Conservation (phyloP, 208 protist species). For the Leishmania tropica region DNA sequence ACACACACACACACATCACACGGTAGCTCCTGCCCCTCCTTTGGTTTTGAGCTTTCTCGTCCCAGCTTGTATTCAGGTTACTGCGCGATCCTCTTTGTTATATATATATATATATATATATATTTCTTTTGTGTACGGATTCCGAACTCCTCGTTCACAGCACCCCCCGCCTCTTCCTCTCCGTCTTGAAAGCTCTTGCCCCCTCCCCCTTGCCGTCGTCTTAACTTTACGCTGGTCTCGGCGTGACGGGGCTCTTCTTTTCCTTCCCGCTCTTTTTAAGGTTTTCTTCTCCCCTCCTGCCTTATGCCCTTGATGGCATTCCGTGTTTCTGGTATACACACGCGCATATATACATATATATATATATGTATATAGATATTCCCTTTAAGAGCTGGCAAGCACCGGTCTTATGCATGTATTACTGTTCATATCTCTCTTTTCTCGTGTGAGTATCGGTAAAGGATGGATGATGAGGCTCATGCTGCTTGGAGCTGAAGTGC, state of each 20-base stretch:
- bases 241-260: neutral
- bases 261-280: neutral
- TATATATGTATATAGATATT: no score
- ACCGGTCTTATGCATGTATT: no score
- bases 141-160: neutral
- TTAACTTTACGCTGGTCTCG: neutral
- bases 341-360: no score
- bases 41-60: conserved; percentile 1
- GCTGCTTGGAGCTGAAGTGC: neutral
- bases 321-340: neutral
- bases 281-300: neutral
- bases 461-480: neutral
- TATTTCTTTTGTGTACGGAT: no score
- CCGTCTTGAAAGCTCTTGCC: neutral
- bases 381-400: no score
- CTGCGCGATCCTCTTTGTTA: neutral
- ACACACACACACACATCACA: no score
- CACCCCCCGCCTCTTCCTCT: neutral
- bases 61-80: neutral
- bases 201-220: neutral
- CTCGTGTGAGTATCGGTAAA: neutral
- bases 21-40: no score
- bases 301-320: neutral
- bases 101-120: neutral
- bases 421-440: neutral